These are phyloP conservation scores for Gossypium aridum DNA, from an alignment of 441 rosid species.

Conservation along the genomic window DNA sequence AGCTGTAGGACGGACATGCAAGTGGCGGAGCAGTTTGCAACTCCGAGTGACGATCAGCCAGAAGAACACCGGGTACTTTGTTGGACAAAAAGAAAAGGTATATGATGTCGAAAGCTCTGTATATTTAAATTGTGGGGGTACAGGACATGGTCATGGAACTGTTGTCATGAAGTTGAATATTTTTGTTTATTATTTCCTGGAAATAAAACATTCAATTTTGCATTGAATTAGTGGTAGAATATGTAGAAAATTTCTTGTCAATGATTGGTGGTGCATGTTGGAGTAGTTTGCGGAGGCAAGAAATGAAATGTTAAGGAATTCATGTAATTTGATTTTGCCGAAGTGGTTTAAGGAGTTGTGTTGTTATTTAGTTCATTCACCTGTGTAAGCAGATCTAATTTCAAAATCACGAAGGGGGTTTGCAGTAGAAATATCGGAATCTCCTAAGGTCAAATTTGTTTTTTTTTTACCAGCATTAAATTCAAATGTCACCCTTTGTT, in stretches of 20 bases:
- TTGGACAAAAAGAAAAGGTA: slow-evolving; percentile 12
- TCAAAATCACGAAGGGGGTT: too few species aligned
- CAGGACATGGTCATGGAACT: slow-evolving; percentile 25
- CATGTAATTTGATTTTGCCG: neutral
- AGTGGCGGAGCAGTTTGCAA: slow-evolving; percentile 17
- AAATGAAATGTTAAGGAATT: neutral
- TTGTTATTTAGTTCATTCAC: too few species aligned
- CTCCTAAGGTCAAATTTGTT: too few species aligned
- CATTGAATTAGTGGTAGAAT: slow-evolving; percentile 13
- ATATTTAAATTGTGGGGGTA: slow-evolving; percentile 29
- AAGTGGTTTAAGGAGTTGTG: too few species aligned
- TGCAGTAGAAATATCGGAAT: too few species aligned
- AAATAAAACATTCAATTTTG: slow-evolving; percentile 24
- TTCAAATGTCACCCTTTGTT: too few species aligned
- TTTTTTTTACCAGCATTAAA: too few species aligned
- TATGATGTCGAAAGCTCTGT: slow-evolving; percentile 39
- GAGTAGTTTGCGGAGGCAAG: neutral
- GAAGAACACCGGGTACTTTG: slow-evolving; percentile 14
- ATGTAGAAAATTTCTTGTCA: neutral
- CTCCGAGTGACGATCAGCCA: slow-evolving; percentile 4
- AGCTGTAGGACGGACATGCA: slow-evolving; percentile 18
- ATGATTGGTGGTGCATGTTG: neutral
- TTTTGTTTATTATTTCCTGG: slow-evolving; percentile 10
- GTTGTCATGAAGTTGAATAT: slow-evolving; percentile 11
- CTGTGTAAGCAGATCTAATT: too few species aligned